Evolutionary conservation across 1,284 basidiomycete genomes (phyloP), one percentile per base, ranked within the genome.

Genomic region (Apiotrichum gracile): DNA sequence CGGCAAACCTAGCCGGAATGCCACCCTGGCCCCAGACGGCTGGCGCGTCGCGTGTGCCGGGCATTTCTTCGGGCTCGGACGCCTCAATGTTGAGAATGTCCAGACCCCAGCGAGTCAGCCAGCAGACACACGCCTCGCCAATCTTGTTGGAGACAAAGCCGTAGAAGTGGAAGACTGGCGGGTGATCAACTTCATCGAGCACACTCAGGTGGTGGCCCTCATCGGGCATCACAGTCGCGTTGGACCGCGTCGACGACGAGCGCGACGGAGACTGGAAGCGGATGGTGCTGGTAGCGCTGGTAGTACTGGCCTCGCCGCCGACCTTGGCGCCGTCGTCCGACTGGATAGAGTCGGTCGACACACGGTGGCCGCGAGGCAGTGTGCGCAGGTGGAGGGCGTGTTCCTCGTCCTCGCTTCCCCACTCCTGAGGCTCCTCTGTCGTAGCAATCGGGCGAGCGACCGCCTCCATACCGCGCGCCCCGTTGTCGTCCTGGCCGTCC

Each of bases 61-160:
- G 29, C n/a, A 38, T 16, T 13, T 34, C 42, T 19, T 40, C 24
- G 22, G 44, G 21, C 22, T 49, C n/a, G 33, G 75, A 73, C 57
- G 83, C 78, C 70, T 94, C 91, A 47, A 82, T 79, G 13, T 72
- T 69, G 40, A 94, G 79, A 52, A 93, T 80, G 68, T 94, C 91
- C 19, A 76, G 72, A 0, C 86, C 89, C 91, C 91, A 96, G 34
- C 88, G 80, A 0, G 85, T 80, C 13, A 94, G 79, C 91, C 91
- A 97, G 70, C 87, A 91, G 5, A 83, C 82, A 61, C 86, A 86
- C 0, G 89, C 87, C 73, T 94, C 90, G 25, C 91, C 91, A 57
- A 96, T 88, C 76, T 91, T 92, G 74, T 91, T 84, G 0, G 87
- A 88, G 5, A 89, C 80, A 22, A 83, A 79, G 22, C 91, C 92